Base-by-base conservation (phyloP, 345 rosid genomes). In the Excoecaria cochinchinensis region DNA sequence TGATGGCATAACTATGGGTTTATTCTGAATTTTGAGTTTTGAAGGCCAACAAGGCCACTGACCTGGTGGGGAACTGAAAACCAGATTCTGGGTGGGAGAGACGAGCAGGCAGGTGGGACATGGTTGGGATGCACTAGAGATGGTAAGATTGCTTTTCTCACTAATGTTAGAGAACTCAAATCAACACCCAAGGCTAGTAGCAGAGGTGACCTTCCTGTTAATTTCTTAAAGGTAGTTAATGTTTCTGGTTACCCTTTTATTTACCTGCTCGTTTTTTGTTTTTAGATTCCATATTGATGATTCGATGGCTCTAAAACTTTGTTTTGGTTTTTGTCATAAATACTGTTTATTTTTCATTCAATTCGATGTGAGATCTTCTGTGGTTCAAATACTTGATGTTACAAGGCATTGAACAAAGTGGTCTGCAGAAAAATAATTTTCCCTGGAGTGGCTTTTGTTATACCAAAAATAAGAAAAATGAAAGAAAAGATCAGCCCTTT, bases 121-220 rank as follows among this genome's bases (percentile, higher is more conserved):
- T 94, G 97, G 96, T 74, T 92, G 67, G 98, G 90, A 25, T 90
- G 89, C 82, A 76, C 84, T 0, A 85, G 72, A 81, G 72, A 70
- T 47, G 94, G 97, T 68, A 88, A 81, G 77, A 13, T 90, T 73
- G 96, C 94, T 19, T 92, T 94, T 71, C 62, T 92, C 76, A 89
- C 97, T 31, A 94, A 94, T 77, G 81, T 86, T 74, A 79, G 90
- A 79, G 97, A 90, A 67, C 25, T 75, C 15, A 68, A 72, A 17
- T 75, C 78, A 13, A 42, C 72, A 36, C 87, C 90, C 60, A 72
- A 31, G 40, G 85, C 90, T 51, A 83, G 76, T 77, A 78, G 83
- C 82, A 87, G 95, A 78, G 95, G 97, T 55, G 80, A 91, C 77
- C 88, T 91, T 64, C 88, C 95, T 50, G 78, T 89, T 85, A 90